Evolutionary conservation across 2,329 filamentous ascomycete genomes (phyloP).

Genomic region (Aspergillus proliferans): DNA sequence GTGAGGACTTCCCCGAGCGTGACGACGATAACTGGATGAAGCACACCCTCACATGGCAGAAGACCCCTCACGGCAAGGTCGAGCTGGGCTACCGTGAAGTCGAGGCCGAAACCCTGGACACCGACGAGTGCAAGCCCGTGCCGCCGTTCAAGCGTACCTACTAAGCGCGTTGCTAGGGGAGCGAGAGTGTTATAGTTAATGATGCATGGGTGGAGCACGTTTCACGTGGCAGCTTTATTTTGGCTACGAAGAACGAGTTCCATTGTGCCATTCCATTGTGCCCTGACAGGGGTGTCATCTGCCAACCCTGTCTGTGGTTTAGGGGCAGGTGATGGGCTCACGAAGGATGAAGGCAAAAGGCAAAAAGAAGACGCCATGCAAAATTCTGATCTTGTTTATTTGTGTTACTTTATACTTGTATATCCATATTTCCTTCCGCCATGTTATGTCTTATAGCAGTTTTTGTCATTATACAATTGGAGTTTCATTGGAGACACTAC

Average conservation of each 20-base stretch:
- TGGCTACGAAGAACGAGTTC: background rate
- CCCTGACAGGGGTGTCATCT: background rate
- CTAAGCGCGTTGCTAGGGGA: conserved; percentile 25
- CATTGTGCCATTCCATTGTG: background rate
- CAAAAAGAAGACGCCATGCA: background rate
- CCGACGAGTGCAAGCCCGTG: conserved; percentile 91
- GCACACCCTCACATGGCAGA: conserved; percentile 96
- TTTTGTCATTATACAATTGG: conserved; percentile 20
- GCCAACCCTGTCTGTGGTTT: background rate
- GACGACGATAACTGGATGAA: conserved; percentile 99
- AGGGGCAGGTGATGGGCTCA: background rate
- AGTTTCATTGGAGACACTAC: conserved; percentile 18
- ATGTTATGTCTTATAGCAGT: conserved; percentile 19
- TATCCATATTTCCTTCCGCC: conserved; percentile 30
- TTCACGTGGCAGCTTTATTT: background rate
- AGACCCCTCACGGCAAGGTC: conserved; percentile 78
- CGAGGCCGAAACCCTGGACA: conserved; percentile 76
- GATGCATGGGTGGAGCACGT: background rate
- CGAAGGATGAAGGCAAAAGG: conserved; percentile 14
- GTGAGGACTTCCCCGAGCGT: conserved; percentile 93
- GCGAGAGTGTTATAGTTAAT: background rate
- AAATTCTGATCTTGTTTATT: conserved; percentile 10
- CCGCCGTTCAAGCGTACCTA: conserved; percentile 80
- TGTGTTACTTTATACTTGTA: conserved; percentile 33
- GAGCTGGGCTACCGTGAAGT: conserved; percentile 83